Evolutionary conservation across 2,329 filamentous ascomycete species (phyloP), one percentile per base, ranked within the genome.

Genomic region (Penicillium brevicompactum): DNA sequence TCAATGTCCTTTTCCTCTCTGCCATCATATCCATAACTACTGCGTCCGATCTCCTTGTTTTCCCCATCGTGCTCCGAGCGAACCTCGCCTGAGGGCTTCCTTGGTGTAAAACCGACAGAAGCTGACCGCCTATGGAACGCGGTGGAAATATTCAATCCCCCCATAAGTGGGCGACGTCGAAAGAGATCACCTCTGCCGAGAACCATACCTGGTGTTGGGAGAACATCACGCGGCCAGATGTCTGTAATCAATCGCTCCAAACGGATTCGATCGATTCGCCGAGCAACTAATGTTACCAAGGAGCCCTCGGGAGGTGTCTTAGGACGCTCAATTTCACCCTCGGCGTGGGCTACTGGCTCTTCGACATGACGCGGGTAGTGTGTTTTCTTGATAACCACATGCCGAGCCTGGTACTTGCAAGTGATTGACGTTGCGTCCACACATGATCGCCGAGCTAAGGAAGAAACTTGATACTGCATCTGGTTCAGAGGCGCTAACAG

Each of bases 361-460:
- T 82, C 73, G 6, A 76, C 70, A 42, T 87, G 83, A 63, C 86
- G 87, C 45, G 85, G 78, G 2, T 84, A 83, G 64, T 87, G 87
- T 0, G 92, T 96, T 67, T 95, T 95, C 68, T 90, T 93, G 67
- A 97, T 85, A 46, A 96, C 88, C 49, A 96, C 86, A 67, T 94
- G 90, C 59, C 84, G 88, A 49, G 88, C 73, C 40, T 86, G 81
- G 13, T 84, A 83, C 63, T 86, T 90, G 14, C 88, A 87, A 22
- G 92, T 80, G 0, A 91, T 91, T 1, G 88, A 87, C 27, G 91
- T 85, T 56, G 91, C 84, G 63, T 93, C 90, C 58, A 96, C 87
- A 2, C 91, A 95, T 64, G 92, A 70, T 46, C 74, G 71, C 37
- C 78, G 74, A n/a, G 70, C 67, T 24, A 85, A 70, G 49, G 76